These are phyloP conservation scores for Pyrrhoderma noxium DNA, from an alignment of 1,284 basidiomycete genomes.

Conservation along the genomic window DNA sequence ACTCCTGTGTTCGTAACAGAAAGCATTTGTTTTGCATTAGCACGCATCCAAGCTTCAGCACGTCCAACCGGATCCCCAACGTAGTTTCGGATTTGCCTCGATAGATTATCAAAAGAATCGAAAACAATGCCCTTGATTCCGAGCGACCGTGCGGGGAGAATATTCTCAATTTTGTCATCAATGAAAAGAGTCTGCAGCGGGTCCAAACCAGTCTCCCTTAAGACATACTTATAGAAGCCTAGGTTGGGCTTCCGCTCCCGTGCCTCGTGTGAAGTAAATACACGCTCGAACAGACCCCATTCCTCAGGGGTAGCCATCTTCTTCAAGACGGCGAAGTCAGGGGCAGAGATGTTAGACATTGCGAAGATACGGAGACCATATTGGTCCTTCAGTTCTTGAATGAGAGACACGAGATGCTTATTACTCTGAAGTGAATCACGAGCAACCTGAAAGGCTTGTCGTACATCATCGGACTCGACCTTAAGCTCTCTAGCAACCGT, in stretches of 20 bases:
- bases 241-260: constrained; percentile 52
- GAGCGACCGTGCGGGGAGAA: constrained; percentile 46
- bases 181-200: constrained; percentile 43
- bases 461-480: constrained; percentile 34
- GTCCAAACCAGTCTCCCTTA: constrained; percentile 36
- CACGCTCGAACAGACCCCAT: constrained; percentile 46
- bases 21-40: constrained; percentile 34
- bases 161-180: constrained; percentile 55
- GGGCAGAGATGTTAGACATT: constrained; percentile 53
- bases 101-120: constrained; percentile 35
- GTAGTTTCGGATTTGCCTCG: constrained; percentile 39
- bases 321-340: constrained; percentile 42
- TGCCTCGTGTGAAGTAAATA: constrained; percentile 43
- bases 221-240: constrained; percentile 44
- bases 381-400: constrained; percentile 38
- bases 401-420: constrained; percentile 38
- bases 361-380: constrained; percentile 38
- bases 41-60: constrained; percentile 34
- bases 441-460: constrained; percentile 37
- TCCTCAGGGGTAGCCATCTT: constrained; percentile 35
- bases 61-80: constrained; percentile 40
- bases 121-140: constrained; percentile 50
- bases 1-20: constrained; percentile 40
- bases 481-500: constrained; percentile 36
- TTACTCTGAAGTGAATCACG: constrained; percentile 40